Conservation (phyloP, 352 stramenopile genomes). For the Globisporangium nodosum region DNA sequence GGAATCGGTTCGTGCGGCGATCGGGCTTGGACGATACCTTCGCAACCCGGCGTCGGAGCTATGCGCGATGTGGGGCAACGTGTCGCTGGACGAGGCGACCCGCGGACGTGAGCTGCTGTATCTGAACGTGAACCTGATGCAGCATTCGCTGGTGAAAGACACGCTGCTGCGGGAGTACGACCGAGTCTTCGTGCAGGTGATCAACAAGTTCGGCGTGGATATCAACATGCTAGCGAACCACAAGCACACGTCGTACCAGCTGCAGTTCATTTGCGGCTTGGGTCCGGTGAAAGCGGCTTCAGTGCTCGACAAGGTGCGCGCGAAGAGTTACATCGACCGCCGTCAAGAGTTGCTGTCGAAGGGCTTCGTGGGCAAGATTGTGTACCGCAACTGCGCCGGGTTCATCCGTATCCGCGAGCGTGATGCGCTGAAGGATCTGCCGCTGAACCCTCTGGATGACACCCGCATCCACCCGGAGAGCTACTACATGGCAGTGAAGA, state of each 20-base stretch:
- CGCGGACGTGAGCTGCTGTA: slow-evolving; percentile 80
- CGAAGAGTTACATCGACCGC: slow-evolving; percentile 82
- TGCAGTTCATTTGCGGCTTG: slow-evolving; percentile 85
- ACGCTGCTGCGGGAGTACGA: slow-evolving; percentile 83
- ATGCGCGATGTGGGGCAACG: slow-evolving; percentile 82
- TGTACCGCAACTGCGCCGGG: slow-evolving; percentile 84
- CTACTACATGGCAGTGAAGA: slow-evolving; percentile 91
- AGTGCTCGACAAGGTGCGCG: slow-evolving; percentile 77
- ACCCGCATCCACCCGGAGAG: slow-evolving; percentile 87
- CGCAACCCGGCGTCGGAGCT: slow-evolving; percentile 83
- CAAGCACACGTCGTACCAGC: slow-evolving; percentile 81
- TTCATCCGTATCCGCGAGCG: slow-evolving; percentile 87
- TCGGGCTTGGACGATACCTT: slow-evolving; percentile 75
- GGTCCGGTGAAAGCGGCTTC: slow-evolving; percentile 76
- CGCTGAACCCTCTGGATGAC: slow-evolving; percentile 83
- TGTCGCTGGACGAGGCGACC: slow-evolving; percentile 69
- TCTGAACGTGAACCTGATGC: slow-evolving; percentile 82
- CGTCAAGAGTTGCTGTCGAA: slow-evolving; percentile 85
- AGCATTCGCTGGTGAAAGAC: slow-evolving; percentile 84
- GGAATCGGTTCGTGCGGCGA: slow-evolving; percentile 67
- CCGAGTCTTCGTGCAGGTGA: slow-evolving; percentile 74
- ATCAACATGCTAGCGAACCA: slow-evolving; percentile 88
- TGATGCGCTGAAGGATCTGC: slow-evolving; percentile 76
- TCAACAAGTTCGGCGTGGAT: slow-evolving; percentile 88
- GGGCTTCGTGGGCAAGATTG: slow-evolving; percentile 76